Evolutionary conservation across 2,329 filamentous ascomycete genomes (phyloP).

Genomic region (Botrytis fabae): DNA sequence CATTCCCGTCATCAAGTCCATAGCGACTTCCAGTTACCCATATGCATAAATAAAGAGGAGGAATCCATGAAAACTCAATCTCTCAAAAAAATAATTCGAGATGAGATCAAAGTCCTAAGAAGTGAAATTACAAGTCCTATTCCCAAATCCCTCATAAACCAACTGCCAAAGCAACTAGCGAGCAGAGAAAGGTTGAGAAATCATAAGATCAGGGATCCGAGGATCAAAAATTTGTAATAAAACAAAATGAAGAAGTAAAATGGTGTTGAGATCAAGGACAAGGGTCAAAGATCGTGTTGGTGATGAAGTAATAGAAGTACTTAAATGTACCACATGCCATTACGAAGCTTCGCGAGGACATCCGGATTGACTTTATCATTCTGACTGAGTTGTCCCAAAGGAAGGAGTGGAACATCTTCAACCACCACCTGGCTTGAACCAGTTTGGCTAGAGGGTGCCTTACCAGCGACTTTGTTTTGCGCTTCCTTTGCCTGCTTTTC

Average conservation of each 20-base stretch:
- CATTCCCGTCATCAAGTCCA: slow-evolving; percentile 11
- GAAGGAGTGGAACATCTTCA: slow-evolving; percentile 35
- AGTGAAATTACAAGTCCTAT: slow-evolving; percentile 29
- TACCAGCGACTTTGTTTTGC: slow-evolving; percentile 23
- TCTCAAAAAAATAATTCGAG: not conserved
- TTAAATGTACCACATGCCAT: slow-evolving; percentile 42
- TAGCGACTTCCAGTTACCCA: not conserved
- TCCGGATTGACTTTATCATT: slow-evolving; percentile 23
- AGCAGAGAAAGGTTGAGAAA: slow-evolving; percentile 4
- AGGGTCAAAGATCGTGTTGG: slow-evolving; percentile 25
- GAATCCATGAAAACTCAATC: not conserved
- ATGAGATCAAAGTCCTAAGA: slow-evolving; percentile 28
- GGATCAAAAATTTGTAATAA: slow-evolving; percentile 29
- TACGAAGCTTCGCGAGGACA: slow-evolving; percentile 32
- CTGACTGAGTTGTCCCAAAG: slow-evolving; percentile 28
- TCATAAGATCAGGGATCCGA: slow-evolving; percentile 26
- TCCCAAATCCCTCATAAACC: slow-evolving; percentile 9
- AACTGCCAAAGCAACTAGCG: not conserved
- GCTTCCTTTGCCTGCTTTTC: slow-evolving; percentile 34
- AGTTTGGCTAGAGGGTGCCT: slow-evolving; percentile 29
- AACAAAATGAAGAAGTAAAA: slow-evolving; percentile 30
- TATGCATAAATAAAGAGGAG: not conserved
- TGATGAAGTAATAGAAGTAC: not conserved
- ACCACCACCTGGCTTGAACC: slow-evolving; percentile 25
- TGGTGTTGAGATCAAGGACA: slow-evolving; percentile 27